Evolutionary conservation across 1,284 basidiomycete genomes (phyloP).

Genomic region (Fomitopsis palustris): DNA sequence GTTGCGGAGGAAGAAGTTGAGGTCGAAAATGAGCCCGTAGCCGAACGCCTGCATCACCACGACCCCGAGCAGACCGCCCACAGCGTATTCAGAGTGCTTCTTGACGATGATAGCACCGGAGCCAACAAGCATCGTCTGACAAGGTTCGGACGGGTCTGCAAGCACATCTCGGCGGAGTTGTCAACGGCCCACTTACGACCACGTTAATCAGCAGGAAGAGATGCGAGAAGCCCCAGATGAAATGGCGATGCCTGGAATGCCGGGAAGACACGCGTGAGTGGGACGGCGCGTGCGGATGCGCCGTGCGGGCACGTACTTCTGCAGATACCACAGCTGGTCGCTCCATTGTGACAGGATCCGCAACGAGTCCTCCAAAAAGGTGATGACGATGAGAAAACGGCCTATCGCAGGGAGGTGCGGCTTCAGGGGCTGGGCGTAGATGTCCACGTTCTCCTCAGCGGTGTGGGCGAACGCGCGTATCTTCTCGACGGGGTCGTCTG

Average conservation of each 20-base stretch:
- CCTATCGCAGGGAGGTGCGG: slow-evolving; percentile 95
- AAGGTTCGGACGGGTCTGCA: neutral
- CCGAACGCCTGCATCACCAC: slow-evolving; percentile 86
- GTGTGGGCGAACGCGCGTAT: slow-evolving; percentile 74
- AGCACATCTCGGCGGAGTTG: neutral
- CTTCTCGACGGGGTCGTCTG: slow-evolving; percentile 83
- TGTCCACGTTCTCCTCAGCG: slow-evolving; percentile 92
- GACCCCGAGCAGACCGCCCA: slow-evolving; percentile 86
- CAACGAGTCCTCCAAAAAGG: slow-evolving; percentile 96
- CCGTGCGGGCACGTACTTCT: slow-evolving; percentile 59
- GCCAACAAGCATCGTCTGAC: slow-evolving; percentile 84
- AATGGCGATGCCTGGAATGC: slow-evolving; percentile 78
- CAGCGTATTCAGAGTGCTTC: slow-evolving; percentile 85
- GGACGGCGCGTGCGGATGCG: slow-evolving; percentile 2
- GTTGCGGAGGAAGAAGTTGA: slow-evolving; percentile 94
- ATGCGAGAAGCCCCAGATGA: slow-evolving; percentile 94
- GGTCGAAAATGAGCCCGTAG: slow-evolving; percentile 61
- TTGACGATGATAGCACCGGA: slow-evolving; percentile 90
- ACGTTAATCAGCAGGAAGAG: slow-evolving; percentile 92
- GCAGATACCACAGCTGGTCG: slow-evolving; percentile 97
- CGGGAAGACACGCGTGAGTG: neutral
- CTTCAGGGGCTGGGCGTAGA: slow-evolving; percentile 90
- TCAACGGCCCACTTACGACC: slow-evolving; percentile 58
- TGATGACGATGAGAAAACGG: slow-evolving; percentile 96
- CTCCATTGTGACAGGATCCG: slow-evolving; percentile 93